Evolutionary conservation across 2,329 filamentous ascomycete genomes (phyloP).

Genomic region (Apiospora aurea): DNA sequence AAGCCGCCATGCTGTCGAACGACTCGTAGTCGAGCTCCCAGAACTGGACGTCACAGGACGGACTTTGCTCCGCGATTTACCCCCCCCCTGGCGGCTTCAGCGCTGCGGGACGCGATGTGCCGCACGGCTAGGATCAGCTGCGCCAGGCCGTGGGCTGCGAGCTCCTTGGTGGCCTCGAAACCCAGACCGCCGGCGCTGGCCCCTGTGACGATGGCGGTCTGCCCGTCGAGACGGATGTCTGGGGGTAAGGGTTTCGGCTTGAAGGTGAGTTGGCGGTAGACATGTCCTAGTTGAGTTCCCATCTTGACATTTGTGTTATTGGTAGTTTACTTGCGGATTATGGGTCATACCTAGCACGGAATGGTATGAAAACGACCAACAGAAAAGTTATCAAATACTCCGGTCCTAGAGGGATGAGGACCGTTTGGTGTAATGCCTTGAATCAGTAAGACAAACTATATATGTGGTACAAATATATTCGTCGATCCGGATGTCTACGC

Average conservation of each 20-base stretch:
- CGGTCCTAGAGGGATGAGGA: too few relatives aligned
- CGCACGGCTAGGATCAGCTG: constrained; percentile 32
- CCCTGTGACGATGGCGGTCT: constrained; percentile 33
- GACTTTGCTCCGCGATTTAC: constrained; percentile 27
- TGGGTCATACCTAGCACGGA: too few relatives aligned
- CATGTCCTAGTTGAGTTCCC: not conserved
- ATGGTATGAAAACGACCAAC: too few relatives aligned
- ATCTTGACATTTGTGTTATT: not conserved
- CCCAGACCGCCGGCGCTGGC: constrained; percentile 31
- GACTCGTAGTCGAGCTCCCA: constrained; percentile 33
- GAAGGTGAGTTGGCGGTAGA: constrained; percentile 29
- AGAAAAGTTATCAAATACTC: too few relatives aligned
- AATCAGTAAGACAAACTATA: not conserved
- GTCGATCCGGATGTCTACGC: not conserved
- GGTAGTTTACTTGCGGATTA: not conserved
- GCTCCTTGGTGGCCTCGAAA: constrained; percentile 33
- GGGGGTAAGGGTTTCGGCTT: constrained; percentile 30
- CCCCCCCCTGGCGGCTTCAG: constrained; percentile 27
- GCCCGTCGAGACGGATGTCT: constrained; percentile 28
- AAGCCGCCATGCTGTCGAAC: constrained; percentile 31
- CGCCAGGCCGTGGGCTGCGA: constrained; percentile 31
- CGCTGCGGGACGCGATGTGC: constrained; percentile 25
- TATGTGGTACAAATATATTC: not conserved
- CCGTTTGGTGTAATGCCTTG: too few relatives aligned
- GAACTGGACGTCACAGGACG: constrained; percentile 29